A percentile compares a stretch with the other conserved stretches of the same genome.
Conservation (phyloP, 106 monocot species). For the Acanthochlamys bracteata region DNA sequence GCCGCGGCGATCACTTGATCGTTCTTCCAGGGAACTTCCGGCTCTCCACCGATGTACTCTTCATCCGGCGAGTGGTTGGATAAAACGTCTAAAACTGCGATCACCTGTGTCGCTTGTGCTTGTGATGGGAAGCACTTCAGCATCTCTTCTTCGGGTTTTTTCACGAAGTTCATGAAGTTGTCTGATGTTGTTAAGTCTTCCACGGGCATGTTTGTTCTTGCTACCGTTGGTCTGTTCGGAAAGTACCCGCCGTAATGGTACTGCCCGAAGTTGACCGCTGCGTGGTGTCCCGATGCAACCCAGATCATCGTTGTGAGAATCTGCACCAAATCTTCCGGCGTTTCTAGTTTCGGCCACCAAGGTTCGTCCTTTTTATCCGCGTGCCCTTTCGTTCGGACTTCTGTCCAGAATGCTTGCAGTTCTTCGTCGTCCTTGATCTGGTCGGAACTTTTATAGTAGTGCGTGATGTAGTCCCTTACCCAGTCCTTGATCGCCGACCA, state of each 20-base stretch:
- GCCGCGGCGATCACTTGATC: conserved; percentile 26
- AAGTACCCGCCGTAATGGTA: conserved; percentile 64
- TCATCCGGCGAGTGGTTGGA: conserved; percentile 75
- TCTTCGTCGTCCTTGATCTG: conserved; percentile 39
- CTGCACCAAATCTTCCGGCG: conserved; percentile 16
- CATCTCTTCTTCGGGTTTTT: conserved; percentile 30
- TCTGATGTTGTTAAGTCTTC: conserved; percentile 24
- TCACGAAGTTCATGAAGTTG: conserved; percentile 17
- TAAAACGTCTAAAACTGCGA: conserved; percentile 55
- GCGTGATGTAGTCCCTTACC: conserved; percentile 40
- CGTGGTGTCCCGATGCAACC: conserved; percentile 66
- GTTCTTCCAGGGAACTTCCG: conserved; percentile 35
- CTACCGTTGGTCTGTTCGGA: conserved; percentile 49
- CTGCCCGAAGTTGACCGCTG: conserved; percentile 90
- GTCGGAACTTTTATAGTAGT: conserved; percentile 31
- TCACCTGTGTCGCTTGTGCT: conserved; percentile 41
- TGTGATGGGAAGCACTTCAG: conserved; percentile 35
- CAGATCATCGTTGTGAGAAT: conserved; percentile 67
- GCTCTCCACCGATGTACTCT: conserved; percentile 55
- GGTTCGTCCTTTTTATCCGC: conserved; percentile 69
- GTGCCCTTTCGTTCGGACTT: conserved; percentile 57
- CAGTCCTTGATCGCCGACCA: conserved; percentile 65
- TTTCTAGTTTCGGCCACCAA: conserved; percentile 63
- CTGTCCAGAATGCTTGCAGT: conserved; percentile 63
- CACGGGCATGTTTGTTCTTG: conserved; percentile 36